Conservation (phyloP, 148 eudicot species). For the Chenopodium berlandieri region DNA sequence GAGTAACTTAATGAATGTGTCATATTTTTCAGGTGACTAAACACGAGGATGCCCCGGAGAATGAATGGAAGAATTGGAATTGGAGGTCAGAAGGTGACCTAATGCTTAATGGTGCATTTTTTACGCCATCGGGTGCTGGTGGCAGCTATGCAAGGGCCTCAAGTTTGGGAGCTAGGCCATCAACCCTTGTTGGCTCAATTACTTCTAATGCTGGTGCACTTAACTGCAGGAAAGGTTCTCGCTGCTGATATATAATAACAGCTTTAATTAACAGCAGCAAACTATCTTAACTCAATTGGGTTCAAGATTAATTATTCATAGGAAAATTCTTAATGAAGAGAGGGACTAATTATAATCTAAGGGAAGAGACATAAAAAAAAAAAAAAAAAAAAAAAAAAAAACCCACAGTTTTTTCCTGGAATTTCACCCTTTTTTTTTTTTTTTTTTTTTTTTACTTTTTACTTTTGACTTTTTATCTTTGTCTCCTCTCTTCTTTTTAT, state of each 20-base stretch:
- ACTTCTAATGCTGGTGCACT: constrained; percentile 54
- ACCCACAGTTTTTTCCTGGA: constrained; percentile 18
- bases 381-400: neutral
- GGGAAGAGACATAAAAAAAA: constrained; percentile 13
- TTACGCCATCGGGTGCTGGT: constrained; percentile 58
- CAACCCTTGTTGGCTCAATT: constrained; percentile 45
- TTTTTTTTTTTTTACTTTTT: constrained; percentile 4
- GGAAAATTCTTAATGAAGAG: constrained; percentile 9
- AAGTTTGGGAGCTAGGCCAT: constrained; percentile 63
- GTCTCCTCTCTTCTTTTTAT: constrained; percentile 22
- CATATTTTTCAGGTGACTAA: constrained; percentile 48
- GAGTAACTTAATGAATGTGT: neutral
- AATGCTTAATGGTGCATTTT: constrained; percentile 62
- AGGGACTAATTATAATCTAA: neutral
- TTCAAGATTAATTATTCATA: constrained; percentile 1
- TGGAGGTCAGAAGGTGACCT: constrained; percentile 75
- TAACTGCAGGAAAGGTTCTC: constrained; percentile 54
- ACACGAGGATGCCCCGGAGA: constrained; percentile 59
- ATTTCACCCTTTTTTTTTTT: neutral
- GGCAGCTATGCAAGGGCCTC: constrained; percentile 70
- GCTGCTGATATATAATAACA: constrained; percentile 34
- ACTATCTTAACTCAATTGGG: constrained; percentile 7
- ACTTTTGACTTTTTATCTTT: neutral
- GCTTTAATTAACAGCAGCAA: neutral
- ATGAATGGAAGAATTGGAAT: constrained; percentile 66